These are phyloP conservation scores for Apiotrichum veenhuisii DNA, from an alignment of 1,284 basidiomycete species.

Conservation along the genomic window DNA sequence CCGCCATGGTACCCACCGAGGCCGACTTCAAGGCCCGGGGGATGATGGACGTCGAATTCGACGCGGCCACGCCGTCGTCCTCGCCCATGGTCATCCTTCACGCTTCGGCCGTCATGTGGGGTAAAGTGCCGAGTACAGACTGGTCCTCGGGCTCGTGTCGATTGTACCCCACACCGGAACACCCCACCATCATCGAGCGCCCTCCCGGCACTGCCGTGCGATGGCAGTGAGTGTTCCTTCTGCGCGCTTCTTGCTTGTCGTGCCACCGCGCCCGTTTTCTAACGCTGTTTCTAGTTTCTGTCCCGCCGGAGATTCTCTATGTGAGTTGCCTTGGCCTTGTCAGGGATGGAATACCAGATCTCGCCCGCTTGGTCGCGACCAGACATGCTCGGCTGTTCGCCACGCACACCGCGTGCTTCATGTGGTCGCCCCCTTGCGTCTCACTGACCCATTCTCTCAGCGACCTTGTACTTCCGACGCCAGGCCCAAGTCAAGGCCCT, in stretches of 20 bases:
- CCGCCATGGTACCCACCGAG: neutral
- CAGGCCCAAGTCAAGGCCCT: constrained; percentile 27
- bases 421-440: neutral
- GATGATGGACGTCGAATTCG: neutral
- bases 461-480: constrained; percentile 19
- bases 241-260: neutral
- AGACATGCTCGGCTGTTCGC: neutral
- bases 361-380: too few species aligned
- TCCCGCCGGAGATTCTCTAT: constrained; percentile 6
- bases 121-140: neutral
- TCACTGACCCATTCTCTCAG: constrained; percentile 1
- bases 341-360: neutral
- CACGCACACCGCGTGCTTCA: neutral
- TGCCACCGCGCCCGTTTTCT: neutral
- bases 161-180: constrained; percentile 11
- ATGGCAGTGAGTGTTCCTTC: constrained; percentile 12
- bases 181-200: constrained; percentile 14
- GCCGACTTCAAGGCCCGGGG: constrained; percentile 1
- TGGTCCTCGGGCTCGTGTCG: constrained; percentile 15
- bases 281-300: constrained; percentile 11
- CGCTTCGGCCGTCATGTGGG: neutral
- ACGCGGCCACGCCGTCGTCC: neutral
- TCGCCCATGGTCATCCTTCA: neutral
- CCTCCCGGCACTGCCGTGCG: neutral
- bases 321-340: constrained; percentile 2